A percentile compares a stretch with the other conserved stretches of the same genome.
These are phyloP conservation scores for Cylindrotheca fusiformis DNA, from an alignment of 108 stramenopile genomes.

Conservation along the genomic window DNA sequence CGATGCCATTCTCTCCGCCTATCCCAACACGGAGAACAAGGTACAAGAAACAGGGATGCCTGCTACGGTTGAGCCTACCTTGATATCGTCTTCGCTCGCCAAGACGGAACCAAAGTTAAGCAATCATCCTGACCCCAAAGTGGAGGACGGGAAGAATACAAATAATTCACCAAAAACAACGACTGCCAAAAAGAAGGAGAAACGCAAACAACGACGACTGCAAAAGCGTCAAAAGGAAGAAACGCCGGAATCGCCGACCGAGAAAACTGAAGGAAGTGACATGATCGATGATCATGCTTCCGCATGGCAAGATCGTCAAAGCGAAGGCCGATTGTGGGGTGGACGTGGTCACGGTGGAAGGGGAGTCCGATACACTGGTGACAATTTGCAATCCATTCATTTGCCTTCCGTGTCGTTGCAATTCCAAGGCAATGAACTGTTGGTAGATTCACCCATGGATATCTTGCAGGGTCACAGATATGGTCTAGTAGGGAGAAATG, in stretches of 20 bases:
- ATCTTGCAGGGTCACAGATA: constrained; percentile 64
- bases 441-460: constrained; percentile 47
- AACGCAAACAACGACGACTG: constrained; percentile 2
- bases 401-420: constrained; percentile 40
- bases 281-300: constrained; percentile 46
- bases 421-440: constrained; percentile 52
- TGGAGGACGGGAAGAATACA: background rate
- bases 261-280: constrained; percentile 2
- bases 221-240: background rate
- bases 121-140: background rate
- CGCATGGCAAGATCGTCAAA: constrained; percentile 51
- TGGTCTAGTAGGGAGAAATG: constrained; percentile 74
- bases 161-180: background rate
- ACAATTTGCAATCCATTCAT: constrained; percentile 44
- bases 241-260: background rate
- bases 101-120: background rate
- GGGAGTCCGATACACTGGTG: constrained; percentile 41
- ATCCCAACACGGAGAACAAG: background rate
- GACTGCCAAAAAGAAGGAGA: background rate
- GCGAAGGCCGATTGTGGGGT: constrained; percentile 44
- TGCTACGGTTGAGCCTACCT: background rate
- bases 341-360: constrained; percentile 62
- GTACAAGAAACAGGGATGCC: background rate
- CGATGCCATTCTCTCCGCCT: background rate
- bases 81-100: background rate